Evolutionary conservation across 139 green algal genomes (phyloP).

Genomic region (Closterium sp.): DNA sequence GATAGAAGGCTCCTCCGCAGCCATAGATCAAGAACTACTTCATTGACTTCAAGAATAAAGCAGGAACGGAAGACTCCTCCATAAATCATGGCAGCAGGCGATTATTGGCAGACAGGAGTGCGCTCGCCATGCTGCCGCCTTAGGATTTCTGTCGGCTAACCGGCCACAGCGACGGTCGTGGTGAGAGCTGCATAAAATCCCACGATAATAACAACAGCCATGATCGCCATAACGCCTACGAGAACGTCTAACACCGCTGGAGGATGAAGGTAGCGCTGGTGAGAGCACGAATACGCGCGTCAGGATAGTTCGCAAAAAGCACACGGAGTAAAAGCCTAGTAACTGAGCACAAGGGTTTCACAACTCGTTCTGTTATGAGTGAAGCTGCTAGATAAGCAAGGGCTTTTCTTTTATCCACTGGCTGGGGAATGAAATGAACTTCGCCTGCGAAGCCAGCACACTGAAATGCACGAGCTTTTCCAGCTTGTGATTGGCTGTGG

Average conservation of each 20-base stretch:
- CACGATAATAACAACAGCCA: background rate
- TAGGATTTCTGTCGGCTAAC: background rate
- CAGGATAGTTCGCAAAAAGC: too few species aligned
- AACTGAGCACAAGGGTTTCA: too few species aligned
- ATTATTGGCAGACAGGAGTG: background rate
- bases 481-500: background rate
- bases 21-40: background rate
- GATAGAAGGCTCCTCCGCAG: background rate
- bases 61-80: background rate
- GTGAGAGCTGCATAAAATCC: background rate
- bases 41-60: too few species aligned
- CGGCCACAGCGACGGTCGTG: background rate
- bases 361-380: too few species aligned
- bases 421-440: too few species aligned
- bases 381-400: too few species aligned
- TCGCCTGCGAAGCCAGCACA: background rate
- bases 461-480: background rate
- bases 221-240: background rate
- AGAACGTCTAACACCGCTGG: background rate
- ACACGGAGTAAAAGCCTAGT: too few species aligned
- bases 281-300: too few species aligned
- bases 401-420: too few species aligned
- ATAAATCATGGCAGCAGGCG: background rate
- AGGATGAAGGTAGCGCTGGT: too few species aligned
- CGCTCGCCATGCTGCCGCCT: background rate